These are phyloP conservation scores for Lepidium aucheri DNA, from an alignment of 345 rosid species.

Conservation along the genomic window DNA sequence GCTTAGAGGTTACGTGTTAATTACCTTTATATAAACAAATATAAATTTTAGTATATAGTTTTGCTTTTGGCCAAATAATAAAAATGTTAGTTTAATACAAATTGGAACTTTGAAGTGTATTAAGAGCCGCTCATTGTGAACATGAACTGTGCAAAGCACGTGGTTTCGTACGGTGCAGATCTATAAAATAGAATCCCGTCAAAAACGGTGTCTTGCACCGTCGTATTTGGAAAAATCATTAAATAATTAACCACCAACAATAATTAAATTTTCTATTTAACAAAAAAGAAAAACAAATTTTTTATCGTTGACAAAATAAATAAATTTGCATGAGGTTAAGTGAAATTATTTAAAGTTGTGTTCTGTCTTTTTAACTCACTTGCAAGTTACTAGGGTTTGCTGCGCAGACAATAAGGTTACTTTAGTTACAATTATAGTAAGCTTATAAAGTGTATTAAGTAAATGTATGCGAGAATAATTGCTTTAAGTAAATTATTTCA, in stretches of 20 bases:
- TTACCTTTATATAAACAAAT: background rate
- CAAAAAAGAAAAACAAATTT: too few relatives aligned
- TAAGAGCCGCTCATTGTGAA: constrained; percentile 20
- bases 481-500: too few relatives aligned
- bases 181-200: constrained; percentile 13
- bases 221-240: background rate
- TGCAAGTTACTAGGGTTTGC: background rate
- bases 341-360: background rate
- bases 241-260: constrained; percentile 2
- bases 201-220: constrained; percentile 17
- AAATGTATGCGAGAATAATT: too few relatives aligned
- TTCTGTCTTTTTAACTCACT: background rate
- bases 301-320: too few relatives aligned
- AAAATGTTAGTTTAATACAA: background rate
- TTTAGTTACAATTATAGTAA: too few relatives aligned
- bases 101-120: constrained; percentile 12
- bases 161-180: constrained; percentile 24
- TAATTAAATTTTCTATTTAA: constrained; percentile 2
- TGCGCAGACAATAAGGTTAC: too few relatives aligned
- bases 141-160: constrained; percentile 19
- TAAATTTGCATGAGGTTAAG: background rate
- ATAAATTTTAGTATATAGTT: background rate
- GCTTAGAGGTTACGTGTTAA: constrained; percentile 24
- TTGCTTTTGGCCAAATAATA: background rate
- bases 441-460: too few relatives aligned